Percentiles rank a stretch among this genome's conserved stretches.
phyloP scores from a whole-genome alignment of 495 filamentous ascomycete species.

The Aspergillus asperescens region DNA sequence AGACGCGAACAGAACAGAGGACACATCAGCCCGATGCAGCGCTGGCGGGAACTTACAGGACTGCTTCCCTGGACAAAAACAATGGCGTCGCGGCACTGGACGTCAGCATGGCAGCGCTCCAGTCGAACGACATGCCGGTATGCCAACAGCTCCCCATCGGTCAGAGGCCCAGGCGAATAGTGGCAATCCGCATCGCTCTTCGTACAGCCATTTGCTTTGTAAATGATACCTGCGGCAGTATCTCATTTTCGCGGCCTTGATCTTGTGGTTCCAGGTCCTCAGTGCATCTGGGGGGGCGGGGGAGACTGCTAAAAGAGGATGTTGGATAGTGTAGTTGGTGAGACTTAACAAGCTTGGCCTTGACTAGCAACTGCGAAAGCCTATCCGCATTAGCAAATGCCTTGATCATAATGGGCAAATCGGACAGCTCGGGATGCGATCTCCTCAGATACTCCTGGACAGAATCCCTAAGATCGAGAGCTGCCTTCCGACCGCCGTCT shows the following conservation, averaged over 20 bases:
- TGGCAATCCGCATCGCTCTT: neutral
- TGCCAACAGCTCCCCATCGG: neutral
- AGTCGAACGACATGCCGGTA: neutral
- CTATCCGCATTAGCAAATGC: neutral
- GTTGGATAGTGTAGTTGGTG: no score
- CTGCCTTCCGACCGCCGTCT: neutral
- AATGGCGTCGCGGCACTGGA: neutral
- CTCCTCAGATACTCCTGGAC: neutral
- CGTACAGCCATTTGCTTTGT: neutral
- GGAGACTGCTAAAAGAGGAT: no score
- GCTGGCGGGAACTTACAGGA: neutral
- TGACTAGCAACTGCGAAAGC: neutral
- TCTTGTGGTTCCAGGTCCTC: neutral
- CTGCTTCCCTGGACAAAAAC: neutral
- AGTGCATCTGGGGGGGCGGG: neutral
- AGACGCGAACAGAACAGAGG: neutral
- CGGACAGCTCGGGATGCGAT: neutral
- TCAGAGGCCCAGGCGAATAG: neutral
- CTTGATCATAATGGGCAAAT: neutral
- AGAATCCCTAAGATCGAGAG: neutral
- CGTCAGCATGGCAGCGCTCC: neutral
- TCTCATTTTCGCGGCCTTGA: neutral
- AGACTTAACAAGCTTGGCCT: neutral
- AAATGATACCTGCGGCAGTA: neutral
- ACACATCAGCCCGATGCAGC: neutral